Evolutionary conservation across 169 alveolate species (phyloP), one percentile per base, ranked within the genome.

Genomic region (Plasmodium gaboni): DNA sequence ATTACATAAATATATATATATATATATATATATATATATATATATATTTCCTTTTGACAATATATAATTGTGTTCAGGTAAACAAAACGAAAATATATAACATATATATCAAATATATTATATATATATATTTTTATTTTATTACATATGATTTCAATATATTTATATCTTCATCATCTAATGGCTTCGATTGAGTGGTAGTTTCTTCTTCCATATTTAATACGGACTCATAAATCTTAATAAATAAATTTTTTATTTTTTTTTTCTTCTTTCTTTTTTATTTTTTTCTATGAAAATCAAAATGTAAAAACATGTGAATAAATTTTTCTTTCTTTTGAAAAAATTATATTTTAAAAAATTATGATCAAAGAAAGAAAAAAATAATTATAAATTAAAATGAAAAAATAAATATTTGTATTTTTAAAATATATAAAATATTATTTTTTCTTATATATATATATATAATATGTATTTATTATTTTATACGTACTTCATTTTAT

Each of bases 141-240:
- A 50, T 78, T 78, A 78, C 89, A 57, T 78, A 78, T 26, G 89
- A 74, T 70, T 87, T 87, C 69, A 87, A 61, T 32, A 87, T 87
- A 73, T 87, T 78, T 67, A 87, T 87, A 87, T 87, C 92, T 68
- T 87, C 92, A 38, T 87, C 92, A 87, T 87, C 92, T 19, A 87
- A 59, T 2, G 92, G 92, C 26, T 87, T 87, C 42, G 87, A 74
- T 55, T 87, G 89, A 26, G 78, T 78, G 53, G 48, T 28, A 51
- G 74, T 32, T 32, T 78, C 89, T 19, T 78, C 89, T 50, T 78
- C 78, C 89, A 78, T 78, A 28, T 60, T 78, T 26, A 51, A 22
- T 8, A 59, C 9, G 69, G 55, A 48, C 89, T 46, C 73, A 67
- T 69, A 78, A 64, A 78, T n/a, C 51, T 50, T 50, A 57, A 12